Evolutionary conservation across 352 stramenopile genomes (phyloP), one percentile per base, ranked within the genome.

Genomic region (Globisporangium uncinulatum): DNA sequence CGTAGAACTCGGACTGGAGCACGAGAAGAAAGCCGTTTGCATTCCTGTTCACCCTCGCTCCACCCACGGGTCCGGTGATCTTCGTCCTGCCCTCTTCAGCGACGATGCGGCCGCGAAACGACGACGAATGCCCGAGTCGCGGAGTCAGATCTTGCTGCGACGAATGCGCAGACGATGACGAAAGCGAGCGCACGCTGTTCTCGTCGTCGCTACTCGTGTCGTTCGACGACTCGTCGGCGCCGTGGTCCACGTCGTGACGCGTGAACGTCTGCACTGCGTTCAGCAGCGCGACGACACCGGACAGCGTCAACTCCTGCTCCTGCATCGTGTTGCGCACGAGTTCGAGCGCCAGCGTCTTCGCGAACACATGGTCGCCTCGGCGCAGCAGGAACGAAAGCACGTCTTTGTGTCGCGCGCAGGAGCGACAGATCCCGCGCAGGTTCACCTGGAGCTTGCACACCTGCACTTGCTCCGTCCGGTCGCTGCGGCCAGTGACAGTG

Each of bases 391-490:
- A 92, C 11, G 76, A 65, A 4, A 92, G 21, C n/a, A 92, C 79
- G 41, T 87, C 78, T 15, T 54, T 61, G 55, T 90, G 74, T 2
- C 74, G 76, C 3, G 77, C 76, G 36, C 74, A 80, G 11, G 79
- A 86, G 10, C 72, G 81, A 47, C 51, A 73, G 20, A 92, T 59
- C n/a, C 82, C 72, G 0, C 59, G 54, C 5, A 90, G 55, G 60
- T 92, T 87, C n/a, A 89, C 54, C 53, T 87, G 73, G 31, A 90
- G 66, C 24, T 82, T 86, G n/a, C 78, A 74, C 45, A 88, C 66
- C 46, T 89, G 72, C 13, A 86, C 65, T 44, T 72, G 64, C 44
- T 81, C 63, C 14, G 64, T 54, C 13, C 42, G 20, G 46, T 53
- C 58, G 1, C 39, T 54, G 11, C 37, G 19, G 0, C 50, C 61